Evolutionary conservation across 495 filamentous ascomycete genomes (phyloP).

Genomic region (Chaetomium tenue): DNA sequence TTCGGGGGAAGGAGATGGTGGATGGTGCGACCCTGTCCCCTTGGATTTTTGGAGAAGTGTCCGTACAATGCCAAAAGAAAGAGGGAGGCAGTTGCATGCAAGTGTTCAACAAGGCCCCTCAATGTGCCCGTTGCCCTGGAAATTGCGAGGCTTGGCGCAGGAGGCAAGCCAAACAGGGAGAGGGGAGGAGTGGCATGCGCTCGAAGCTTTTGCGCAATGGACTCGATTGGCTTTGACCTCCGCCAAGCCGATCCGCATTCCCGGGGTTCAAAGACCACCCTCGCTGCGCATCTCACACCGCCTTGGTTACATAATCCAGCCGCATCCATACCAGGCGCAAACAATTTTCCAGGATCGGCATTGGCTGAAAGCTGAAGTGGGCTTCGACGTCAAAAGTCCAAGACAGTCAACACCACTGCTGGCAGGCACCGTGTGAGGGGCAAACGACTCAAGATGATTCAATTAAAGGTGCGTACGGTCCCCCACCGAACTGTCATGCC

Average conservation of each 20-base stretch:
- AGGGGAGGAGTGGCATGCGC: slow-evolving; percentile 16
- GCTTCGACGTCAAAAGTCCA: slow-evolving; percentile 6
- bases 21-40: background rate
- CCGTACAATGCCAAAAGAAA: background rate
- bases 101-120: background rate
- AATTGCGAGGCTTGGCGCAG: slow-evolving; percentile 33
- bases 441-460: slow-evolving; percentile 74
- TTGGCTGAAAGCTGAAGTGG: slow-evolving; percentile 18
- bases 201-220: slow-evolving; percentile 22
- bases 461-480: slow-evolving; percentile 75
- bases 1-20: background rate
- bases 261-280: background rate
- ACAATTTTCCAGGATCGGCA: slow-evolving; percentile 29
- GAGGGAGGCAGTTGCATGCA: background rate
- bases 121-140: slow-evolving; percentile 27
- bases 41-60: background rate
- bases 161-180: slow-evolving; percentile 23
- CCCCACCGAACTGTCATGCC: too few species aligned
- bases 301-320: slow-evolving; percentile 30
- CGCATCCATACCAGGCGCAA: slow-evolving; percentile 11
- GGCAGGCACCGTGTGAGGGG: slow-evolving; percentile 22
- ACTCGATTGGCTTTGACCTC: background rate
- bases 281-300: background rate
- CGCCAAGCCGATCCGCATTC: background rate
- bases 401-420: slow-evolving; percentile 6